phyloP scores from a whole-genome alignment of 371 early-diverging fungal genomes.

The Dichotomocladium elegans region DNA sequence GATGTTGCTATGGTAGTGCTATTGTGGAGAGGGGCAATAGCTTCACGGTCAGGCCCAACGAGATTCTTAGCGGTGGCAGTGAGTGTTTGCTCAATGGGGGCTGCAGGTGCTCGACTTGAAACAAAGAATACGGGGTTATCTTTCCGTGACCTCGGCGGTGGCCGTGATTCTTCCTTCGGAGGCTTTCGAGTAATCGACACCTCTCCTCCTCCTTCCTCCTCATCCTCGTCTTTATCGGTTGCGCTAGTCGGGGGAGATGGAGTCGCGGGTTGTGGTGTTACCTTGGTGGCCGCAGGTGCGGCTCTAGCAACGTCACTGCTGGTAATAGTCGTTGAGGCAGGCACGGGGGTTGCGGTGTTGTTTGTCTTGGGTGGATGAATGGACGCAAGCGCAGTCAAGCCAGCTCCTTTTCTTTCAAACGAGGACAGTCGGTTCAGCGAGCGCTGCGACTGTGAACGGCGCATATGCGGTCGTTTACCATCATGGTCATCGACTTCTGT shows the following conservation, averaged over 20 bases:
- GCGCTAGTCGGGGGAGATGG: slow-evolving; percentile 12
- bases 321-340: too few species aligned
- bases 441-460: slow-evolving; percentile 38
- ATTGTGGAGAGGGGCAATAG: slow-evolving; percentile 3
- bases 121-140: slow-evolving; percentile 7
- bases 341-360: not conserved
- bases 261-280: slow-evolving; percentile 12
- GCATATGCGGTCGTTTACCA: slow-evolving; percentile 21
- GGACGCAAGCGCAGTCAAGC: slow-evolving; percentile 8
- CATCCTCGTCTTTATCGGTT: not conserved
- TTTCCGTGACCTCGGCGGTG: too few species aligned
- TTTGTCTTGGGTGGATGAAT: slow-evolving; percentile 3
- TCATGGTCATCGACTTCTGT: slow-evolving; percentile 19
- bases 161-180: not conserved
- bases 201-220: slow-evolving; percentile 3
- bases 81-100: slow-evolving; percentile 31
- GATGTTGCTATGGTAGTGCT: slow-evolving; percentile 3
- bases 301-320: too few species aligned
- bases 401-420: slow-evolving; percentile 19
- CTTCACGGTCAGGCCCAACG: slow-evolving; percentile 21
- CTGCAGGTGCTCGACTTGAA: slow-evolving; percentile 16
- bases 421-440: slow-evolving; percentile 15
- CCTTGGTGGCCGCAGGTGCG: not conserved
- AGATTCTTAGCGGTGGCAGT: slow-evolving; percentile 35
- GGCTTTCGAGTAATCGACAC: not conserved